Evolutionary conservation across 1,284 basidiomycete genomes (phyloP).

Genomic region (Tilletia horrida): DNA sequence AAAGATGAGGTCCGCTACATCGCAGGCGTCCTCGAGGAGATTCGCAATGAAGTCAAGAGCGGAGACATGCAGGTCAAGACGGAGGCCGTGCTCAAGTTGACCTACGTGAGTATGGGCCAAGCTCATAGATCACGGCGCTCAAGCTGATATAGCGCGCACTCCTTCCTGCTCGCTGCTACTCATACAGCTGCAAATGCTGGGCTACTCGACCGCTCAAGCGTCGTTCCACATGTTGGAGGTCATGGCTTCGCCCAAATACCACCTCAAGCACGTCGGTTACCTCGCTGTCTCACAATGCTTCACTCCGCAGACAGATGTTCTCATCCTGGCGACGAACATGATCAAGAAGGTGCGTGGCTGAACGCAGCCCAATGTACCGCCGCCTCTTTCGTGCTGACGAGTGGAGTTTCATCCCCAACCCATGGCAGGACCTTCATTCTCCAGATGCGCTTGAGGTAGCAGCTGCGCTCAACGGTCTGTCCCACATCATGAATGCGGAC

Average conservation of each 20-base stretch:
- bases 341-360: constrained; percentile 78
- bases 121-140: neutral
- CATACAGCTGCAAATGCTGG: constrained; percentile 76
- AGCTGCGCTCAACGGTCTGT: constrained; percentile 78
- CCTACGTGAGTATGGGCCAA: constrained; percentile 69
- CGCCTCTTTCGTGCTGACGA: neutral
- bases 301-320: constrained; percentile 86
- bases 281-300: constrained; percentile 91
- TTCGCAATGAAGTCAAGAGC: constrained; percentile 80
- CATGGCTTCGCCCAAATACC: constrained; percentile 87
- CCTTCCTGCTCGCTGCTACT: neutral
- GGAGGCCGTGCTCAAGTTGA: constrained; percentile 88
- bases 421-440: constrained; percentile 73
- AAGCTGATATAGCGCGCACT: neutral
- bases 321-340: constrained; percentile 94
- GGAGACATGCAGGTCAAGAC: constrained; percentile 98
- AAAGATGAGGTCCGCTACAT: constrained; percentile 57
- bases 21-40: constrained; percentile 64
- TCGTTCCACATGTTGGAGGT: constrained; percentile 83
- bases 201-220: constrained; percentile 60
- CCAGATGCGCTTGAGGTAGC: constrained; percentile 69
- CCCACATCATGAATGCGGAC: constrained; percentile 82
- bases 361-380: too few species aligned
- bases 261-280: constrained; percentile 93
- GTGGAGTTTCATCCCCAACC: neutral